Evolutionary conservation across 306 rosid species (phyloP), one percentile per base, ranked within the genome.

Genomic region (Quercus robur): DNA sequence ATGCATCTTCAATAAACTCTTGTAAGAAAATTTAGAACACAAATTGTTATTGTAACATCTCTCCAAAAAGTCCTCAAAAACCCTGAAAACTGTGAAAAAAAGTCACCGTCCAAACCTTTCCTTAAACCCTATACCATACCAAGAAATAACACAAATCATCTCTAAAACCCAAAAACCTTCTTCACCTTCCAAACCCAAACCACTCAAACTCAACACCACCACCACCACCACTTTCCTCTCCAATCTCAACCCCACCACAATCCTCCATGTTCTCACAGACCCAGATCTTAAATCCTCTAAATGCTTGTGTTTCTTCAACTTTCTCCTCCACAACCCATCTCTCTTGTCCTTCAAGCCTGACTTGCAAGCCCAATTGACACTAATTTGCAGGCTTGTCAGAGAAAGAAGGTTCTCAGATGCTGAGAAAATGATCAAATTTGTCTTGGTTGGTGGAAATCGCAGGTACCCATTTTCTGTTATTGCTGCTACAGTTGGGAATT

Each of bases 301-400:
- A 26, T 75, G 85, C 77, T 71, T 78, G 9, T 41, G 41, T 81
- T 75, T 85, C 85, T 81, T 85, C 73, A 51, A 81, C 56, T 78
- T 81, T 54, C 18, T 78, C 51, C 72, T 81, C 20, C 76, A 56
- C 56, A 85, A 81, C 38, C 75, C 56, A 18, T 75, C 85, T 56
- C 70, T 75, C 3, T 30, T 70, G 57, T 81, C 85, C 8, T 81
- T 77, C 77, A 56, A 59, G 41, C 80, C 82, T 46, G 85, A 81
- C 23, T 78, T 81, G 35, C 81, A 56, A 15, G 73, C 88, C 83
- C 83, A 78, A 33, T 78, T 81, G 78, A 70, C 54, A 54, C 57
- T 81, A 52, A 64, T 75, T 75, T 70, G 59, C 73, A 78, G 78
- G 71, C 83, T 85, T 56, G 58, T 78, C 73, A 46, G 59, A 31